A percentile compares a stretch with the other conserved stretches of the same genome.
Evolutionary conservation across 257 asterid genomes (phyloP).

Genomic region (Galeopsis tetrahit): DNA sequence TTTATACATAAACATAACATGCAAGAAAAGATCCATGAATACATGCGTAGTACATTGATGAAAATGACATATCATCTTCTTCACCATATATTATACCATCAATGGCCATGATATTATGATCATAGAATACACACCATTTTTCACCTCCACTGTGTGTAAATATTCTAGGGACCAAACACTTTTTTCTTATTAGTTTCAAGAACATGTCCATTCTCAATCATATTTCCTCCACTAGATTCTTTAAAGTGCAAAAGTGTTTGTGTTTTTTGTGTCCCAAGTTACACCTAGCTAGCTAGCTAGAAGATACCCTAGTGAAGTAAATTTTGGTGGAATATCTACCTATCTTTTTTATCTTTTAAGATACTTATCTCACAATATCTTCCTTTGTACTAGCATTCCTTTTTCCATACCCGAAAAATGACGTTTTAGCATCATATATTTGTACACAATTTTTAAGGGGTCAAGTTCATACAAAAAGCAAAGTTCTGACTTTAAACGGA

Average conservation of each 20-base stretch:
- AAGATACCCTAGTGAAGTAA: background rate
- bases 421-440: no score
- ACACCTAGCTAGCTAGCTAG: background rate
- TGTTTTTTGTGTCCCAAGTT: slow-evolving; percentile 29
- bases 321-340: slow-evolving; percentile 36
- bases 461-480: no score
- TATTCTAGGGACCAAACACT: slow-evolving; percentile 26
- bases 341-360: slow-evolving; percentile 22
- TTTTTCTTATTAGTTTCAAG: background rate
- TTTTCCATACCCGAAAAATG: slow-evolving; percentile 33
- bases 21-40: slow-evolving; percentile 56
- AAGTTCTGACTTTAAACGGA: no score
- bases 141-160: slow-evolving; percentile 29
- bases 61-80: slow-evolving; percentile 52
- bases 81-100: slow-evolving; percentile 31
- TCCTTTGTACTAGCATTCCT: slow-evolving; percentile 24
- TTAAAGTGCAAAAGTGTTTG: slow-evolving; percentile 41
- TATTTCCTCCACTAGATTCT: slow-evolving; percentile 39
- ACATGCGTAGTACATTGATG: slow-evolving; percentile 44
- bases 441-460: no score
- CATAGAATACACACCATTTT: background rate
- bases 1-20: slow-evolving; percentile 36
- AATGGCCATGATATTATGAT: slow-evolving; percentile 2
- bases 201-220: slow-evolving; percentile 32
- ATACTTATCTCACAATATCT: slow-evolving; percentile 39